A percentile compares a stretch with the other conserved stretches of the same genome.
Conservation (phyloP, 257 asterid species). For the Ajuga chamaepitys region DNA sequence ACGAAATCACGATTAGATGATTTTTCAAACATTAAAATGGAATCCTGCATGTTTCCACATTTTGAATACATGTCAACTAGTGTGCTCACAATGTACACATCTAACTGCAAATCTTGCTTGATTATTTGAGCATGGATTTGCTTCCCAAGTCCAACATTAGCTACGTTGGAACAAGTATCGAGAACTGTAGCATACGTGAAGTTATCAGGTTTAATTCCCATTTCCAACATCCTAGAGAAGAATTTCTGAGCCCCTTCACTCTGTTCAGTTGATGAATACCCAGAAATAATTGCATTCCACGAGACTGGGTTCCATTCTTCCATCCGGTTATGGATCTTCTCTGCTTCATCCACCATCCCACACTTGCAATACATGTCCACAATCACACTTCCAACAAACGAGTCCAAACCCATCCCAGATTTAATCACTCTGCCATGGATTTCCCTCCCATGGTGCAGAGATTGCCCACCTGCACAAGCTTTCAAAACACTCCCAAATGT, state of each 20-base stretch:
- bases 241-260: slow-evolving; percentile 73
- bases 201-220: slow-evolving; percentile 63
- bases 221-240: slow-evolving; percentile 56
- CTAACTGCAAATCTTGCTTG: slow-evolving; percentile 73
- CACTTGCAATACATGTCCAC: slow-evolving; percentile 93
- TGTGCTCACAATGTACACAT: slow-evolving; percentile 70
- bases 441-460: slow-evolving; percentile 51
- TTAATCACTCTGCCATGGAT: slow-evolving; percentile 63
- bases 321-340: slow-evolving; percentile 62
- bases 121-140: slow-evolving; percentile 86
- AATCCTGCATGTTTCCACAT: slow-evolving; percentile 75
- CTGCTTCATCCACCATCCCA: slow-evolving; percentile 71
- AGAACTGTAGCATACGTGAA: slow-evolving; percentile 88
- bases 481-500: slow-evolving; percentile 81
- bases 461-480: slow-evolving; percentile 77
- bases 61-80: slow-evolving; percentile 95
- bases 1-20: slow-evolving; percentile 61
- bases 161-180: slow-evolving; percentile 81
- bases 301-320: slow-evolving; percentile 55
- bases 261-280: slow-evolving; percentile 59
- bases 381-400: slow-evolving; percentile 67
- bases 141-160: slow-evolving; percentile 76
- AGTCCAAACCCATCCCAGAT: slow-evolving; percentile 63
- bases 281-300: slow-evolving; percentile 85
- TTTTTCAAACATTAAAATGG: slow-evolving; percentile 59